Percentiles rank a stretch among this genome's conserved stretches.
phyloP scores from a whole-genome alignment of 2,329 filamentous ascomycete species.

The Xylaria sp. region DNA sequence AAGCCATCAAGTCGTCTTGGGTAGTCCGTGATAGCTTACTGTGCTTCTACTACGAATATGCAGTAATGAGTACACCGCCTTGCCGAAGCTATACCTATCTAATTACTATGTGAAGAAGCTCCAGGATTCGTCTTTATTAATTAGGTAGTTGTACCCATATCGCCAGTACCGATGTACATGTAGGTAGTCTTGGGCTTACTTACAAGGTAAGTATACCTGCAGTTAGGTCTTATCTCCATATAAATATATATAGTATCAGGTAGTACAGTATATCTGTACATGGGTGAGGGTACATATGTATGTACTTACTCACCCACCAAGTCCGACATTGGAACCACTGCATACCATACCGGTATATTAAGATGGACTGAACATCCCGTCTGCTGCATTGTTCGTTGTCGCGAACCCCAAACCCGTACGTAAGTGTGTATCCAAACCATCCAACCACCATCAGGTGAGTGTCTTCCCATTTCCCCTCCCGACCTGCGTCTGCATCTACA shows the following conservation, averaged over 20 bases:
- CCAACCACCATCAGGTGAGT: slow-evolving; percentile 35
- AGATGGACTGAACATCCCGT: slow-evolving; percentile 23
- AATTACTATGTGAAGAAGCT: neutral
- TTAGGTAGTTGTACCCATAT: neutral
- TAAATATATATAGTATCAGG: too few species aligned
- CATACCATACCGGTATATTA: slow-evolving; percentile 26
- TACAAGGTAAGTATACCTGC: neutral
- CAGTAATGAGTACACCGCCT: slow-evolving; percentile 10
- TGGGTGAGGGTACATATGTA: neutral
- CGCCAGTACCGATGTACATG: neutral
- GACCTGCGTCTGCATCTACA: slow-evolving; percentile 20
- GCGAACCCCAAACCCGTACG: slow-evolving; percentile 10
- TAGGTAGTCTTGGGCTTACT: neutral
- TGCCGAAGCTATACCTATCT: slow-evolving; percentile 14
- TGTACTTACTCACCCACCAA: slow-evolving; percentile 2
- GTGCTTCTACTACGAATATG: neutral
- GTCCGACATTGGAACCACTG: neutral
- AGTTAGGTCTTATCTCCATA: neutral
- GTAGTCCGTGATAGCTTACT: slow-evolving; percentile 7
- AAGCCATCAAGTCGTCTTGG: neutral
- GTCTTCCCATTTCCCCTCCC: slow-evolving; percentile 28
- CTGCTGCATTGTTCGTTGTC: slow-evolving; percentile 7
- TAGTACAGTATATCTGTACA: neutral
- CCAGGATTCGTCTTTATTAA: too few species aligned
- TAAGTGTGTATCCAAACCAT: neutral